Conservation (phyloP, 1,284 basidiomycete species). For the Austropuccinia psidii region DNA sequence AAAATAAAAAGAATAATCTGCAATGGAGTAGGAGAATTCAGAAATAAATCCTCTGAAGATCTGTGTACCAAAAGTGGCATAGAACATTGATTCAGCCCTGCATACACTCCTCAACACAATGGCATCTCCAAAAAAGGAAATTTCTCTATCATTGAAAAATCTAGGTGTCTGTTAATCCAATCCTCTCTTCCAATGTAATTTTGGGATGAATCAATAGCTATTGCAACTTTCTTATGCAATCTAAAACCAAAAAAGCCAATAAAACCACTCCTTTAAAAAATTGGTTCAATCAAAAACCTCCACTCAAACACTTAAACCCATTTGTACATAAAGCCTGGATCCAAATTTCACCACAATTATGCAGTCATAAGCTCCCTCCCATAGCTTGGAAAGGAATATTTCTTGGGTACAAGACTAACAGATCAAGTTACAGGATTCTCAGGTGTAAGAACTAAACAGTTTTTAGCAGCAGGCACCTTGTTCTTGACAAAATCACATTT, state of each 20-base stretch:
- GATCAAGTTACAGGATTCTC: background rate
- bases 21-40: no score
- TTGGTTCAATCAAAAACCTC: background rate
- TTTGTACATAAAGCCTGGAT: background rate
- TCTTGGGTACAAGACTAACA: background rate
- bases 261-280: background rate
- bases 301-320: background rate
- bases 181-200: background rate
- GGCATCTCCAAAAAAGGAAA: background rate
- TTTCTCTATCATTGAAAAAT: background rate
- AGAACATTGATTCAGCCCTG: no score
- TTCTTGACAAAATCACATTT: background rate
- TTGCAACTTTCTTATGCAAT: no score
- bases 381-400: background rate
- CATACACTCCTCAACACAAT: no score
- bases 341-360: background rate
- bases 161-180: background rate
- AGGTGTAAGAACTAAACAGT: background rate
- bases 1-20: no score
- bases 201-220: background rate
- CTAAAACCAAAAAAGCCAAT: no score
- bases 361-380: background rate
- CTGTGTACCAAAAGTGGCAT: no score
- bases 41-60: no score
- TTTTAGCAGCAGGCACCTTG: background rate